Percentiles rank a stretch among this genome's conserved stretches.
These are phyloP conservation scores for Coemansia sp. DNA, from an alignment of 192 early-diverging fungal species.

Conservation along the genomic window DNA sequence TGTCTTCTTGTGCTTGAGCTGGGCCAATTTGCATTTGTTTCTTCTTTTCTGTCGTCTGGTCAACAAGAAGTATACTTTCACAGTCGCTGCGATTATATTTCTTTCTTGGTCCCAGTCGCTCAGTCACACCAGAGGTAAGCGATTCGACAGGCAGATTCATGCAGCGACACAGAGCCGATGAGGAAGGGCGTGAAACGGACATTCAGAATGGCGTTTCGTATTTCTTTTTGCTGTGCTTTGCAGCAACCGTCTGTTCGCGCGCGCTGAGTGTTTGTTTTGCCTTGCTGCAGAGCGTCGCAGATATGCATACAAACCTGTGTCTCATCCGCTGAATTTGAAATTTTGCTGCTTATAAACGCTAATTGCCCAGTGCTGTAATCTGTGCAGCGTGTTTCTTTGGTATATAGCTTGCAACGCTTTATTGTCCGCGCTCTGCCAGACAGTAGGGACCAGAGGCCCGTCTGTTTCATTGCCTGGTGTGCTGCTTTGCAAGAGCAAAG, in stretches of 20 bases:
- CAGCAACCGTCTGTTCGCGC: background rate
- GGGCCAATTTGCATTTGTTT: slow-evolving; percentile 10
- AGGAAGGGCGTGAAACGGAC: background rate
- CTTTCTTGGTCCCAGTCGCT: background rate
- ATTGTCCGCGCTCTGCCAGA: slow-evolving; percentile 3
- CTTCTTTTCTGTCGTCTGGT: background rate
- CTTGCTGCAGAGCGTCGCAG: background rate
- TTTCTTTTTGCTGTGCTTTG: background rate
- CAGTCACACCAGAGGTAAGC: slow-evolving; percentile 7
- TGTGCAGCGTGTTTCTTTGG: slow-evolving; percentile 1
- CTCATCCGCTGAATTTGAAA: slow-evolving; percentile 6
- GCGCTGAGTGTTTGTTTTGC: slow-evolving; percentile 1
- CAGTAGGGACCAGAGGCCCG: slow-evolving; percentile 6
- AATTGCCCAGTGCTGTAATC: background rate
- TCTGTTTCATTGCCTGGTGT: background rate
- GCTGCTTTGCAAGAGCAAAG: background rate
- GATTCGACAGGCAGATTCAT: background rate
- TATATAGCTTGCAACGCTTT: background rate
- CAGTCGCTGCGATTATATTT: background rate
- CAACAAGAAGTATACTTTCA: background rate
- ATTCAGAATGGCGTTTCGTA: background rate
- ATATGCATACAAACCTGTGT: background rate
- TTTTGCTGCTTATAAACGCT: background rate
- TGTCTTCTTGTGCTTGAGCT: background rate
- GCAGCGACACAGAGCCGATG: background rate